Evolutionary conservation across 75 land plant genomes (phyloP).

Genomic region (Sequoiadendron giganteum): DNA sequence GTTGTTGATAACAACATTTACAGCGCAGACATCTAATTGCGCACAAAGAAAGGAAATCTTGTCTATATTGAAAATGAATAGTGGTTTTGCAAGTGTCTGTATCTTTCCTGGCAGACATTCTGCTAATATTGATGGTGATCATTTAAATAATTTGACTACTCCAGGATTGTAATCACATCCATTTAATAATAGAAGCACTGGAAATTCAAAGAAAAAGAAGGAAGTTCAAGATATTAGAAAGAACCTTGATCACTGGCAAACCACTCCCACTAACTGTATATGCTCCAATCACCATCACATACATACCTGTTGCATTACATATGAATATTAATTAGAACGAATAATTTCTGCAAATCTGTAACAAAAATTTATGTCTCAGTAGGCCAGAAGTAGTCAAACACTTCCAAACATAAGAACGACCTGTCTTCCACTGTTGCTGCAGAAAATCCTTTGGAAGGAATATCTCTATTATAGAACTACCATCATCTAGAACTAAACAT

Average conservation of each 20-base stretch:
- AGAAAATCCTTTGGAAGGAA: slow-evolving; percentile 8
- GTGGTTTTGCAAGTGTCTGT: not conserved
- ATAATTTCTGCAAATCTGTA: not conserved
- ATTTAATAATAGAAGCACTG: not conserved
- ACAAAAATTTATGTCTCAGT: not conserved
- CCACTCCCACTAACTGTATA: slow-evolving; percentile 11
- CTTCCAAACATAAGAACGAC: not conserved
- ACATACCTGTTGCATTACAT: slow-evolving; percentile 26
- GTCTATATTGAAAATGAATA: not conserved
- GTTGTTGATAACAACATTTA: not conserved
- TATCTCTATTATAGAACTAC: slow-evolving; percentile 22
- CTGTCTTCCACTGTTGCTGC: not conserved
- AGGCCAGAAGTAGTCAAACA: not conserved
- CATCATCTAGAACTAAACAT: slow-evolving; percentile 23
- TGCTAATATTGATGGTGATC: not conserved
- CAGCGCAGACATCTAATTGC: not conserved
- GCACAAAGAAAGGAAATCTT: not conserved
- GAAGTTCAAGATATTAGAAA: not conserved
- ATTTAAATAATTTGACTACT: not conserved
- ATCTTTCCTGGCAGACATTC: not conserved
- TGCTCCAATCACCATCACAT: slow-evolving; percentile 32
- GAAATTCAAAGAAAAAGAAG: not conserved
- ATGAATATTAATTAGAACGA: not conserved
- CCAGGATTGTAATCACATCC: not conserved
- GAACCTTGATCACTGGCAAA: slow-evolving; percentile 20